phyloP scores from a whole-genome alignment of 345 rosid genomes.

The Euphorbia lathyris region DNA sequence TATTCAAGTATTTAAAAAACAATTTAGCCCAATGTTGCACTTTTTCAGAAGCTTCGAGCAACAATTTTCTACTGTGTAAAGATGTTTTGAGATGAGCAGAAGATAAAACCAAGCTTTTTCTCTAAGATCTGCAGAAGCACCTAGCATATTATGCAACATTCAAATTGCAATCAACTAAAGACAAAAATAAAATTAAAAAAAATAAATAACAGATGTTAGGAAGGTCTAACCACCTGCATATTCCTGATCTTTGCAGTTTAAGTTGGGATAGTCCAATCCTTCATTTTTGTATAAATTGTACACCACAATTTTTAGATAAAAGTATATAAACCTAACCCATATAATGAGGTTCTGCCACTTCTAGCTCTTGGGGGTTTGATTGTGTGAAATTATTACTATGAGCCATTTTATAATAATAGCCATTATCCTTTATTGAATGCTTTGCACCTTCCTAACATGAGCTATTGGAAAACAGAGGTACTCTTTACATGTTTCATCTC shows the following conservation, averaged over 20 bases:
- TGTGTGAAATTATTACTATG: no score
- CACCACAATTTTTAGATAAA: neutral
- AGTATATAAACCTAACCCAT: no score
- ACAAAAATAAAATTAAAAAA: no score
- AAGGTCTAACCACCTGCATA: neutral
- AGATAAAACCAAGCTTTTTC: neutral
- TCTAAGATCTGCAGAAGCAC: neutral
- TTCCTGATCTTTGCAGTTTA: neutral
- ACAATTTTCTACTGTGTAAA: slow-evolving; percentile 2
- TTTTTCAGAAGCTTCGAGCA: slow-evolving; percentile 6
- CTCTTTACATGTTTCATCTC: no score
- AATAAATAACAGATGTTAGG: neutral
- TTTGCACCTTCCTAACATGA: no score
- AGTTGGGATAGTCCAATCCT: neutral
- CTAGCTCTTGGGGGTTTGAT: no score
- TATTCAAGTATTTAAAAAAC: neutral
- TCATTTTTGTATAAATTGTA: neutral
- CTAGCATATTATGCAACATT: neutral
- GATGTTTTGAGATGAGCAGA: neutral
- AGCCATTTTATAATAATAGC: neutral
- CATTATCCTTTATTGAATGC: no score
- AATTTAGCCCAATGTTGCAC: neutral
- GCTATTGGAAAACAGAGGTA: no score
- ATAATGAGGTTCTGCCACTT: no score
- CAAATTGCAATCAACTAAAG: neutral